These are phyloP conservation scores for Porcisia hertigi DNA, from an alignment of 208 protist genomes.

Conservation along the genomic window DNA sequence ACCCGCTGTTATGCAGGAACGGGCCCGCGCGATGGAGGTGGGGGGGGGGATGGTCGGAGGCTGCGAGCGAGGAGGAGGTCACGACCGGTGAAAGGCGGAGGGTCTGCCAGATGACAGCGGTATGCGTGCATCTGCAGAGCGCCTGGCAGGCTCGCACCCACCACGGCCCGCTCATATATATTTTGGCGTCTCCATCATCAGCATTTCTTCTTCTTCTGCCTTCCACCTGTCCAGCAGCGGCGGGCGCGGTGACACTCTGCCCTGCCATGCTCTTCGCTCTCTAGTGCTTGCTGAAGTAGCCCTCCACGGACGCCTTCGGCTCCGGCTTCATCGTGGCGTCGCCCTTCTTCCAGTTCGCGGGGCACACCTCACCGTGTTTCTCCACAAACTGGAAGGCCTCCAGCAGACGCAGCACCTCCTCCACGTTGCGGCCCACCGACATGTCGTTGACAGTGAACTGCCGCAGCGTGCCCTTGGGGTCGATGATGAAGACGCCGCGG, in stretches of 20 bases:
- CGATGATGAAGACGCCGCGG: slow-evolving; percentile 97
- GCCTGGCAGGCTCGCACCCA: no score
- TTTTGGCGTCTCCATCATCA: no score
- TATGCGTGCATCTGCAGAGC: no score
- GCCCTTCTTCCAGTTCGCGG: slow-evolving; percentile 94
- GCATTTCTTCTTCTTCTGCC: not conserved
- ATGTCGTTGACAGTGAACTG: slow-evolving; percentile 96
- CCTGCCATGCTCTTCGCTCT: not conserved
- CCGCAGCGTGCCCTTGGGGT: slow-evolving; percentile 89
- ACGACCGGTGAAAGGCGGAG: no score
- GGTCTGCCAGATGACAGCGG: no score
- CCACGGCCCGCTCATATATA: no score
- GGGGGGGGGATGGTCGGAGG: no score
- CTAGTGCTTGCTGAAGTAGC: slow-evolving; percentile 91
- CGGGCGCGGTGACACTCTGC: not conserved
- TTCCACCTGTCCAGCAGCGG: not conserved
- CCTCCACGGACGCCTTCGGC: slow-evolving; percentile 85
- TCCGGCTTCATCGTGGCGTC: slow-evolving; percentile 92
- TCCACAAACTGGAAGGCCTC: slow-evolving; percentile 96
- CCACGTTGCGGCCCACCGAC: slow-evolving; percentile 94
- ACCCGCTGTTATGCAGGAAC: no score
- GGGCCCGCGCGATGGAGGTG: no score
- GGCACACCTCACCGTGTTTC: slow-evolving; percentile 95
- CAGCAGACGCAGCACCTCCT: slow-evolving; percentile 95
- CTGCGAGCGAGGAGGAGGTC: no score